Conservation (phyloP, 129 eudicot genomes). For the Flaveria bidentis region DNA sequence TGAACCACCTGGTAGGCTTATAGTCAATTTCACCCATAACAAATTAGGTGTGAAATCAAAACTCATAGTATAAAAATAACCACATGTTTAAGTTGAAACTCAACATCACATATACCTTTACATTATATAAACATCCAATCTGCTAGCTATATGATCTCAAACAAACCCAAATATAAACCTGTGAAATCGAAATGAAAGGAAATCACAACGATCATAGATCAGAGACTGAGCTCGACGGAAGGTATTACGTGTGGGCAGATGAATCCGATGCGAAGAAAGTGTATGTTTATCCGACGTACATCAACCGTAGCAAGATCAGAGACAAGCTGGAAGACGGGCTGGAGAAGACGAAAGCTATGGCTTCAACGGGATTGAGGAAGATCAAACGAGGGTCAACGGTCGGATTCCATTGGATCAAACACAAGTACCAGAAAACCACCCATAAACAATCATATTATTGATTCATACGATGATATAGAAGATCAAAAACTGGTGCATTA, state of each 20-base stretch:
- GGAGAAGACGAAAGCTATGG: constrained; percentile 53
- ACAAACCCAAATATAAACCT: not conserved
- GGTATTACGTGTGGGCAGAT: constrained; percentile 38
- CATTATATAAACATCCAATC: constrained; percentile 1
- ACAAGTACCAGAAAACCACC: constrained; percentile 45
- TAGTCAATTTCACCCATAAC: not conserved
- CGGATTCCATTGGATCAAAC: constrained; percentile 55
- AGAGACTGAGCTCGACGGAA: constrained; percentile 1
- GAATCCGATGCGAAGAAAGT: constrained; percentile 33
- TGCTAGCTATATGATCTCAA: not conserved
- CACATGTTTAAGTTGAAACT: not conserved
- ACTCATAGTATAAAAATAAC: not conserved
- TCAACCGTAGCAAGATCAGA: constrained; percentile 23
- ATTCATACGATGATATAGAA: not conserved
- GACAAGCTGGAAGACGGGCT: constrained; percentile 37
- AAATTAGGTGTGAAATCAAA: not conserved
- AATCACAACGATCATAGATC: constrained; percentile 18
- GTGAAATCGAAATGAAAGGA: constrained; percentile 24
- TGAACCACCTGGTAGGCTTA: not conserved
- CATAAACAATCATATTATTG: constrained; percentile 14
- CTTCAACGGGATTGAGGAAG: constrained; percentile 58
- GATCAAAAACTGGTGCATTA: not conserved
- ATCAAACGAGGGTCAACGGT: constrained; percentile 61
- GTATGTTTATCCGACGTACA: constrained; percentile 24
- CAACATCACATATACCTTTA: not conserved